These are phyloP conservation scores for Populus alba DNA, from an alignment of 345 rosid genomes.

Conservation along the genomic window DNA sequence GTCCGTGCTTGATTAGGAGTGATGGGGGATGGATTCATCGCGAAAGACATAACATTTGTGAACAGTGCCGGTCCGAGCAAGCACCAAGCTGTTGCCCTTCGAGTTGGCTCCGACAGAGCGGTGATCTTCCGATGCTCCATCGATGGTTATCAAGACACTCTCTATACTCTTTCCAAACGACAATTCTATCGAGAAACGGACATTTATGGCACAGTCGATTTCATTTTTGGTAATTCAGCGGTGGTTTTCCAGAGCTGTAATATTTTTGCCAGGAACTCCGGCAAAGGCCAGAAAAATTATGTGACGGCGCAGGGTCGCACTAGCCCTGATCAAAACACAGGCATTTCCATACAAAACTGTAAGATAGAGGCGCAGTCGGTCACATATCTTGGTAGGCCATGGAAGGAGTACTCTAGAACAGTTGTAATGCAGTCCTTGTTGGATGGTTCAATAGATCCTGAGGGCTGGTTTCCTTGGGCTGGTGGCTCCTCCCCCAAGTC, in stretches of 20 bases:
- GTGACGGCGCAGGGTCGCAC: slow-evolving; percentile 38
- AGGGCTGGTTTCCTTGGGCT: slow-evolving; percentile 35
- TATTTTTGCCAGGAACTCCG: slow-evolving; percentile 4
- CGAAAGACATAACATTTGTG: slow-evolving; percentile 20
- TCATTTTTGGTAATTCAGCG: slow-evolving; percentile 29
- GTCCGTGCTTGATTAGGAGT: slow-evolving; percentile 25
- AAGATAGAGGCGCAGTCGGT: not conserved
- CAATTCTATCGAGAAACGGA: slow-evolving; percentile 52
- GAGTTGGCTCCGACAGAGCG: slow-evolving; percentile 34
- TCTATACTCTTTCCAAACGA: slow-evolving; percentile 36
- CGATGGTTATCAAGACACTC: slow-evolving; percentile 43
- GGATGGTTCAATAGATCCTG: slow-evolving; percentile 13
- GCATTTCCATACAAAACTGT: slow-evolving; percentile 33
- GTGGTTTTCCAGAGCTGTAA: slow-evolving; percentile 29
- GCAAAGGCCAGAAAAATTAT: not conserved
- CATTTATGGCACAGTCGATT: slow-evolving; percentile 41
- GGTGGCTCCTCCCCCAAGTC: slow-evolving; percentile 17
- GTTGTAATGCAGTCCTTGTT: slow-evolving; percentile 22
- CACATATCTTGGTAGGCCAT: slow-evolving; percentile 33
- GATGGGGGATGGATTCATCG: slow-evolving; percentile 38
- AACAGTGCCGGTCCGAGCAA: slow-evolving; percentile 26
- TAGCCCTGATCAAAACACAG: slow-evolving; percentile 29
- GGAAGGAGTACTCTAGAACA: slow-evolving; percentile 21
- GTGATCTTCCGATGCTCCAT: slow-evolving; percentile 42
- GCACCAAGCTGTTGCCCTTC: slow-evolving; percentile 26